Base-by-base conservation (phyloP, 345 rosid genomes). In the Gossypioides kirkii region DNA sequence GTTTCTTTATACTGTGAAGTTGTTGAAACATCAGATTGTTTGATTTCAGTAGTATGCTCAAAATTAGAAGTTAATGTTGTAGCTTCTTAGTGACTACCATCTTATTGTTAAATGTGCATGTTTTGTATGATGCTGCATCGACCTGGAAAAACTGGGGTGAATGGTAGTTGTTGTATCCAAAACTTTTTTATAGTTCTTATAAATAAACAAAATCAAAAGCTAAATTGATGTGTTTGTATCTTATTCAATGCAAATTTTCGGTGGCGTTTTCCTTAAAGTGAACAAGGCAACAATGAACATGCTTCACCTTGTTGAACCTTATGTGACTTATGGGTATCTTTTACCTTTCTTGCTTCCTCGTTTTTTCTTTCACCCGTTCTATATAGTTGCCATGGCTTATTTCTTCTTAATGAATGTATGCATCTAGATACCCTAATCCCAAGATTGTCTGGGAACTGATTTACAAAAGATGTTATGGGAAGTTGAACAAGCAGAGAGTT, bases 381-480 rank as follows among this genome's bases (percentile, higher is more conserved):
- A 18, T 4, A 45, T 54, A 12, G 20, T 49, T 50, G 1, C 10
- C 42, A 8, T n/a, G 25, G 10, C 10, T 45, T 7, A 20, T 46
- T 13, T 59, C 9, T 53, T n/a, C 3, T 58, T 36, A 25, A 55
- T 46, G 56, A 25, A 55, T 46, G 56, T 32, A 22, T 82, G 56
- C 18, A 42, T 76, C 53, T 76, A 93, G 97, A 22, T 94, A 88
- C 75, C 97, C 98, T 25, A 94, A 94, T 53, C 81, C 88, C 86
- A 91, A 90, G 91, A 90, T 93, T 72, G 97, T 91, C 26, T 81
- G 72, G 76, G 97, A 92, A 65, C 75, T 94, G 81, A 88, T 92
- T 66, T 92, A 90, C 89, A 91, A 91, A 79, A 86, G 98, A 43
- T 94, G 97, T 2, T 90, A 79, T 26, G 96, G 96, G 17, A 91